A percentile compares a stretch with the other conserved stretches of the same genome.
phyloP scores from a whole-genome alignment of 2,329 filamentous ascomycete genomes.

The Trichoderma arundinaceum region DNA sequence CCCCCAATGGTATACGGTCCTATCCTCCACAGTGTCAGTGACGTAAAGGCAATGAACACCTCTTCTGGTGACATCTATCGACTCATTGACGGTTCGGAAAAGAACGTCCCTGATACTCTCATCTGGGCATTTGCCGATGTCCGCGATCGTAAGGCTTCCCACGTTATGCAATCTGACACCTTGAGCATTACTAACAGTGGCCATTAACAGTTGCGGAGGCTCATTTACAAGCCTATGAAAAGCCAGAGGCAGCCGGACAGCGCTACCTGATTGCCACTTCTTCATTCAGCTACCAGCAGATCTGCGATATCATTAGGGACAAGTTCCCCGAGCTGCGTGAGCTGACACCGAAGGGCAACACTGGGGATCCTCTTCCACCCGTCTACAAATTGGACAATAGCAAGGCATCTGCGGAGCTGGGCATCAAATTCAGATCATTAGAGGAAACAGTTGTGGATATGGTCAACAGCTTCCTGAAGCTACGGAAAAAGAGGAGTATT shows the following conservation, averaged over 20 bases:
- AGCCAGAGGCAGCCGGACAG: slow-evolving; percentile 16
- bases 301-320: slow-evolving; percentile 11
- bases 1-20: slow-evolving; percentile 19
- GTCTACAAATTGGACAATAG: not conserved
- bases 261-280: slow-evolving; percentile 15
- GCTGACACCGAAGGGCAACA: slow-evolving; percentile 1
- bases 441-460: slow-evolving; percentile 13
- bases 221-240: not conserved
- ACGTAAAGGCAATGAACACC: slow-evolving; percentile 2
- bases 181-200: not conserved
- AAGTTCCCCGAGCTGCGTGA: slow-evolving; percentile 3
- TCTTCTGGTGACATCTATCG: slow-evolving; percentile 7
- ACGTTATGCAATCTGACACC: not conserved
- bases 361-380: slow-evolving; percentile 1
- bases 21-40: not conserved
- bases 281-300: slow-evolving; percentile 16
- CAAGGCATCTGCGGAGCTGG: slow-evolving; percentile 12
- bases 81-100: slow-evolving; percentile 1
- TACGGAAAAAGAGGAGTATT: not conserved
- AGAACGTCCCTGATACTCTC: not conserved
- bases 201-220: not conserved
- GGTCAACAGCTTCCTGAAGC: slow-evolving; percentile 11
- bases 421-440: slow-evolving; percentile 3
- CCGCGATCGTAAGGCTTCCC: slow-evolving; percentile 3
- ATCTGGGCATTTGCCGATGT: slow-evolving; percentile 16